Evolutionary conservation across 2,329 filamentous ascomycete species (phyloP).

Genomic region (Harringtonia aguacate): DNA sequence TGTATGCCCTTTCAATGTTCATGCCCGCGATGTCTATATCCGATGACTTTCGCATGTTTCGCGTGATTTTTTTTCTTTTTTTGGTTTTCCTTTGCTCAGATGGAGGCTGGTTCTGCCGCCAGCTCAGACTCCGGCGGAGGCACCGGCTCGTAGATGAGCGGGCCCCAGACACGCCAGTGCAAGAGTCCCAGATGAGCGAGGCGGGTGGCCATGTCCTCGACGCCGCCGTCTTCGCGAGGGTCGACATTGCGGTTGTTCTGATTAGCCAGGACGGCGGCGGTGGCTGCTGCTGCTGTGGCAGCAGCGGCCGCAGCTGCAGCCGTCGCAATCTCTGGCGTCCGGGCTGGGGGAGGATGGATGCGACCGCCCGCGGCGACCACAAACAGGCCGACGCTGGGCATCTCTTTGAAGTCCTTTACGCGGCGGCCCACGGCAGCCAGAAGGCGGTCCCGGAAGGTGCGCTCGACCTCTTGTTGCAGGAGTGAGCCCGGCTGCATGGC

Average conservation of each 20-base stretch:
- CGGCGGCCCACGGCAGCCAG: slow-evolving; percentile 35
- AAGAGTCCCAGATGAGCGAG: slow-evolving; percentile 75
- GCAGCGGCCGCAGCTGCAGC: slow-evolving; percentile 20
- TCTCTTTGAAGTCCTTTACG: slow-evolving; percentile 40
- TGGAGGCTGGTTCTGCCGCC: too few relatives aligned
- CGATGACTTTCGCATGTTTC: not conserved
- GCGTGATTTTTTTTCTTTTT: not conserved
- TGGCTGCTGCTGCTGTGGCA: slow-evolving; percentile 10
- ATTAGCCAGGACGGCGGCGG: not conserved
- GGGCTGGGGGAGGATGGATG: slow-evolving; percentile 19
- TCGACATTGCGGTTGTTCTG: slow-evolving; percentile 4
- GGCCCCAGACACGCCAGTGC: slow-evolving; percentile 84
- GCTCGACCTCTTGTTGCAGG: slow-evolving; percentile 31
- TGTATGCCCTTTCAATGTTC: not conserved
- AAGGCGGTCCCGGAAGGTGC: slow-evolving; percentile 36
- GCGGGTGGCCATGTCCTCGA: slow-evolving; percentile 62
- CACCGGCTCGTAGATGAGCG: slow-evolving; percentile 50
- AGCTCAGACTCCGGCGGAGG: too few relatives aligned
- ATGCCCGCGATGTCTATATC: too few relatives aligned
- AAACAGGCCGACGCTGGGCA: slow-evolving; percentile 43
- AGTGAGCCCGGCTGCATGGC: slow-evolving; percentile 1
- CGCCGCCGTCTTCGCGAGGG: slow-evolving; percentile 36
- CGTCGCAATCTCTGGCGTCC: slow-evolving; percentile 17
- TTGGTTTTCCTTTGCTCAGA: not conserved
- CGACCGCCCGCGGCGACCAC: slow-evolving; percentile 43